Evolutionary conservation across 176 grass and related monocot species (phyloP), one percentile per base, ranked within the genome.

Genomic region (Triticum urartu): DNA sequence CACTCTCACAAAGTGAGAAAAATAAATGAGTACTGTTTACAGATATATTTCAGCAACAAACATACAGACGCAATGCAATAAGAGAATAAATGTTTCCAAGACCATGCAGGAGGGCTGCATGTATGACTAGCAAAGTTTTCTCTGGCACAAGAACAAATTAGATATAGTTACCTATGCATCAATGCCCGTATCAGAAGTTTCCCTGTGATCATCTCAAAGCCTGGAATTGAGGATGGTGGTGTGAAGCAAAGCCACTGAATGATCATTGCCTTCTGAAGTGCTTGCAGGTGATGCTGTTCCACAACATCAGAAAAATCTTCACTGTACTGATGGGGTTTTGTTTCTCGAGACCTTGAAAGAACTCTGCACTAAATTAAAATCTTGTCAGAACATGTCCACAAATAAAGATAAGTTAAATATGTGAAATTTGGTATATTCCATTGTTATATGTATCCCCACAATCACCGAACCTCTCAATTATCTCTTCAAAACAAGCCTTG

Each of bases 161-260:
- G 11, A 75, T 40, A 68, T 11, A 66, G 6, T 78, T 86, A 98
- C 96, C 96, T 95, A 68, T 98, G 96, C 47, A 94, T 84, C 77
- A 98, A 87, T 88, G 93, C 96, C 60, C 92, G 91, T 47, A 91
- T 93, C 72, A 98, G 83, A 92, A 98, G 96, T 87, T 94, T 98
- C 52, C 86, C 93, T 73, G 83, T 95, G 54, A 95, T 92, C 52
- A 83, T 87, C 60, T 94, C 35, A 74, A 92, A 95, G 80, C 86
- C 74, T 56, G 87, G 81, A 89, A 95, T 92, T 0, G 96, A 91
- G 45, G 91, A 87, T 79, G 96, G 96, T 38, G 96, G 96, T 15
- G 93, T 95, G 75, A 98, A 95, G 62, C 93, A 98, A 87, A 95
- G 96, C 96, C 96, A 98, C 45, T 95, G 96, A 77, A 98, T 95